Percentiles rank a stretch among this genome's conserved stretches.
These are phyloP conservation scores for Musa balbisiana DNA, from an alignment of 202 grass and related monocot species.

Conservation along the genomic window DNA sequence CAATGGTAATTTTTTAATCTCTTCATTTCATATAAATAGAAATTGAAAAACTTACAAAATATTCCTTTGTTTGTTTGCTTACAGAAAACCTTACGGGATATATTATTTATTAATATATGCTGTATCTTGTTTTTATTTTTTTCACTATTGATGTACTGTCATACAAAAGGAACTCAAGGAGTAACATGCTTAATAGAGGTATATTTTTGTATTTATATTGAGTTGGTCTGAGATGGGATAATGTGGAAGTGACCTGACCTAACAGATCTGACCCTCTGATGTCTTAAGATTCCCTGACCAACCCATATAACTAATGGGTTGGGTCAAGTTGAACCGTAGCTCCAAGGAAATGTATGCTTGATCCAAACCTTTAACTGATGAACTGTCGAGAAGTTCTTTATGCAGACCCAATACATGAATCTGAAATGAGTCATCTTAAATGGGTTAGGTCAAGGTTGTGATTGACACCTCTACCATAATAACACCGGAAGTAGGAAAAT, in stretches of 20 bases:
- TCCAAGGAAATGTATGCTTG: neutral
- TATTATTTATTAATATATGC: neutral
- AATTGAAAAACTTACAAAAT: too few relatives aligned
- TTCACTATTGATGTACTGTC: neutral
- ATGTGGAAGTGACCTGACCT: too few relatives aligned
- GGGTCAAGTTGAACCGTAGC: neutral
- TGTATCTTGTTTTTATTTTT: constrained; percentile 7
- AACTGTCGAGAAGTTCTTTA: neutral
- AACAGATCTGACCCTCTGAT: neutral
- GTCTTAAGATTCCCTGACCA: neutral
- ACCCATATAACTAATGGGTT: neutral
- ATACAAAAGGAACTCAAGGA: too few relatives aligned
- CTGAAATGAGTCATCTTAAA: too few relatives aligned
- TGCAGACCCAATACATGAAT: neutral
- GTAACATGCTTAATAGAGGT: too few relatives aligned
- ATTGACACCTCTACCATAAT: too few relatives aligned
- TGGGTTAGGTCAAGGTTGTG: too few relatives aligned
- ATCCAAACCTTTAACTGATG: neutral
- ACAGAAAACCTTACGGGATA: neutral
- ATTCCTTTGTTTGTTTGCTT: too few relatives aligned
- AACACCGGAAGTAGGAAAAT: too few relatives aligned
- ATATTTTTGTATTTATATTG: too few relatives aligned
- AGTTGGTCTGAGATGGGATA: too few relatives aligned
- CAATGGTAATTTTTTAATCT: constrained; percentile 49
- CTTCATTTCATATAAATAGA: neutral